Evolutionary conservation across 495 filamentous ascomycete species (phyloP), one percentile per base, ranked within the genome.

Genomic region (Cetradonia linearis): DNA sequence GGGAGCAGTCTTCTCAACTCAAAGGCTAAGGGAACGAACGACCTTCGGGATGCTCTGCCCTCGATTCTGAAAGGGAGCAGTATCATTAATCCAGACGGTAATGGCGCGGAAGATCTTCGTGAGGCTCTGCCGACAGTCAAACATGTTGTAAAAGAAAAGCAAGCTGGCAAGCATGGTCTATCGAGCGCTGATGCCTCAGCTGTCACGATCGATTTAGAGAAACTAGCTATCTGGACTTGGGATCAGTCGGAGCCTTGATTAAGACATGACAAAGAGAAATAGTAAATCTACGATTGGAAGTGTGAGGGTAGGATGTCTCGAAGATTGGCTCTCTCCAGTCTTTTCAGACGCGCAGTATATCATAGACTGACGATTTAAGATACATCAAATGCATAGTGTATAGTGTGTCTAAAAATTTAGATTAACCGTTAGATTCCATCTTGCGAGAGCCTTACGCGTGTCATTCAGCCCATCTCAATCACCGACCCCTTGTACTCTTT

Each of bases 401-500:
- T n/a, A n/a, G n/a, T n/a, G n/a, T n/a, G n/a, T n/a, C n/a, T n/a
- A n/a, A n/a, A n/a, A n/a, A 50, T 0, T 31, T 30, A 16, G 2
- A n/a, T 50, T 3, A 10, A 16, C 7, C 1, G 0, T 13, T 13
- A 2, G 13, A 46, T 0, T 23, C 9, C 8, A 4, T 25, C 9
- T 7, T 46, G 20, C 0, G 2, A n/a, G 16, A 31, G 25, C 8
- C 3, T 25, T 50, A 23, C 16, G 13, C 20, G 13, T 14, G 2
- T 31, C 9, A 38, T 14, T 53, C 18, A 53, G 18, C 8, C 7
- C 28, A 57, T 30, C 18, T 57, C 37, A 31, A 57, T 46, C 37
- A 57, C 55, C 9, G 55, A 25, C 9, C 55, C 38, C 10, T 31
- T 57, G 27, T 57, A 57, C 25, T 18, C 37, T 3, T 31, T 57